These are phyloP conservation scores for Fusarium pseudoanthophilum DNA, from an alignment of 2,329 filamentous ascomycete genomes.

Conservation along the genomic window DNA sequence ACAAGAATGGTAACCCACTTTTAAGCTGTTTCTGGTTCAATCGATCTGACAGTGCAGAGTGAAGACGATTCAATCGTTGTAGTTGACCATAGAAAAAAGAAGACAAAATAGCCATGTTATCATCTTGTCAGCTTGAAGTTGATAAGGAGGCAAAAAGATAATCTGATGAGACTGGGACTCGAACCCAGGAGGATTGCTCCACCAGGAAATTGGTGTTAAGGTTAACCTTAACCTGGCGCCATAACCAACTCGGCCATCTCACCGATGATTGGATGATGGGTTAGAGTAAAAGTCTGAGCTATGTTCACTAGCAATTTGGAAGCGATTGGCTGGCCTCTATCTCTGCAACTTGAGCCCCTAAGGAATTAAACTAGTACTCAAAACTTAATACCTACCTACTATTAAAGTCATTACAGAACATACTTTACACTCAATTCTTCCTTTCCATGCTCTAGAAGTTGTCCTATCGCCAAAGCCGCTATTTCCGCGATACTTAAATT, in stretches of 20 bases:
- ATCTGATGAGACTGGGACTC: conserved; percentile 28
- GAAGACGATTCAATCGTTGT: too few species aligned
- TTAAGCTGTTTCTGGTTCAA: too few species aligned
- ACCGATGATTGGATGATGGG: conserved; percentile 11
- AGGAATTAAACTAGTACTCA: too few species aligned
- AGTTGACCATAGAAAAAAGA: too few species aligned
- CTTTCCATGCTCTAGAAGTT: too few species aligned
- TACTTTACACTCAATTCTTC: neutral
- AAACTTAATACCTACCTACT: neutral
- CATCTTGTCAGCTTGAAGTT: too few species aligned
- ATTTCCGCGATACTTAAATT: neutral
- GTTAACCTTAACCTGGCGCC: conserved; percentile 31
- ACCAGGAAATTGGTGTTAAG: conserved; percentile 29
- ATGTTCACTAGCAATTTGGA: too few species aligned
- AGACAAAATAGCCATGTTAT: too few species aligned
- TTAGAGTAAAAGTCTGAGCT: too few species aligned
- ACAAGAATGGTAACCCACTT: too few species aligned
- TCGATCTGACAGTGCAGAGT: too few species aligned
- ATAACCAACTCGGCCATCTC: conserved; percentile 33
- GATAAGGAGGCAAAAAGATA: neutral
- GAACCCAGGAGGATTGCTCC: conserved; percentile 31
- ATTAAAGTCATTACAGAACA: neutral
- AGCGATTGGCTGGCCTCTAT: neutral
- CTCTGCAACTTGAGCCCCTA: neutral
- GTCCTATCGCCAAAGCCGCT: neutral